phyloP scores from a whole-genome alignment of 768 basidiomycete genomes.

The Tephrocybe rancida region DNA sequence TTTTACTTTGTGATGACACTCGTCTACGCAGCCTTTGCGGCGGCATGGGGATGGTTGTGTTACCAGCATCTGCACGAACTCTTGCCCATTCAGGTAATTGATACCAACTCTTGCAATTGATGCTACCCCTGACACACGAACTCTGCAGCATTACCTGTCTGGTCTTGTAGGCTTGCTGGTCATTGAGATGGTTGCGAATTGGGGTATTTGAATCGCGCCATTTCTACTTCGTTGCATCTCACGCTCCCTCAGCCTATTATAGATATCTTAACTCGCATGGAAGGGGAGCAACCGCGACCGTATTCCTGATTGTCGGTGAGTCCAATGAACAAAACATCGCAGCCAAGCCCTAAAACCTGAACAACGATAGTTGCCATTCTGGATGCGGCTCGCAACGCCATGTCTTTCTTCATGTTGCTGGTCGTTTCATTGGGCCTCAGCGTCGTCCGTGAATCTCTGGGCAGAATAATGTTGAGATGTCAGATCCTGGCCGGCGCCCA shows the following conservation, averaged over 20 bases:
- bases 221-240: not conserved
- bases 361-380: slow-evolving; percentile 76
- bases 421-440: slow-evolving; percentile 92
- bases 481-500: slow-evolving; percentile 82
- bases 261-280: slow-evolving; percentile 92
- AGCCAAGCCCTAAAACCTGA: not conserved
- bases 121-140: not conserved
- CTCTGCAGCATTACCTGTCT: slow-evolving; percentile 84
- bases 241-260: slow-evolving; percentile 70
- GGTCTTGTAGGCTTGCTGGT: slow-evolving; percentile 84
- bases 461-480: slow-evolving; percentile 81
- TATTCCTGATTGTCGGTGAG: slow-evolving; percentile 93
- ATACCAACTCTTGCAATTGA: not conserved
- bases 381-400: slow-evolving; percentile 91
- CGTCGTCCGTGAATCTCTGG: slow-evolving; percentile 89
- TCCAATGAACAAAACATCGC: slow-evolving; percentile 4
- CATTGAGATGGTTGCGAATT: slow-evolving; percentile 93
- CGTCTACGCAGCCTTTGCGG: slow-evolving; percentile 69
- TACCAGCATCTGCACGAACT: slow-evolving; percentile 81
- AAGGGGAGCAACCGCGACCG: slow-evolving; percentile 68
- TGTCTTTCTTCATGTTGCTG: slow-evolving; percentile 94
- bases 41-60: slow-evolving; percentile 83
- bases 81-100: slow-evolving; percentile 80
- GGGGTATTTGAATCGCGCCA: slow-evolving; percentile 51
- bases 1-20: slow-evolving; percentile 89